phyloP scores from a whole-genome alignment of 768 basidiomycete genomes.

The Mycena alexandri region DNA sequence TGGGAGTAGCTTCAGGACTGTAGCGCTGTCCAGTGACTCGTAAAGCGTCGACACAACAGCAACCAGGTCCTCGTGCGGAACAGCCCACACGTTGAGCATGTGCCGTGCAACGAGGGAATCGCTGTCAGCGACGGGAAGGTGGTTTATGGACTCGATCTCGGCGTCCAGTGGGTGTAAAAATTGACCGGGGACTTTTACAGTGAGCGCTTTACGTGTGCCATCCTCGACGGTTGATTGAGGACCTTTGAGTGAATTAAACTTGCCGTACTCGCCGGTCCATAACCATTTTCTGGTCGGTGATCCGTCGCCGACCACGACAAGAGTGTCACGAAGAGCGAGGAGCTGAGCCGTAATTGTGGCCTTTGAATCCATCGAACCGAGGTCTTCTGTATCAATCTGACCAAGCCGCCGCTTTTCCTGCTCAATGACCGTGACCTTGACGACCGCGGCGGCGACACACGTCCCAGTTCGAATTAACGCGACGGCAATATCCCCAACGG shows the following conservation, averaged over 20 bases:
- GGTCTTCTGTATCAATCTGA: too few species aligned
- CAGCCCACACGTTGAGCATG: constrained; percentile 4
- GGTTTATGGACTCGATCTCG: constrained; percentile 2
- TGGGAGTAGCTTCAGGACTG: constrained; percentile 1
- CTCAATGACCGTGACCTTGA: constrained; percentile 14
- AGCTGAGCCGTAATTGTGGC: background rate
- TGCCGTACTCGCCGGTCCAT: too few species aligned
- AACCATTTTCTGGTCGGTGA: too few species aligned
- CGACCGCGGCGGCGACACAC: constrained; percentile 5
- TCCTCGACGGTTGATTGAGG: too few species aligned
- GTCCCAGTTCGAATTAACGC: background rate
- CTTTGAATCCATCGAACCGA: background rate
- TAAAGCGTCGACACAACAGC: constrained; percentile 1
- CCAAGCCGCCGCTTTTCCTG: background rate
- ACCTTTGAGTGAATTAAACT: too few species aligned
- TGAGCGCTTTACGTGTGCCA: too few species aligned
- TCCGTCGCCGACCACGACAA: too few species aligned
- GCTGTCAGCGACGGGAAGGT: background rate
- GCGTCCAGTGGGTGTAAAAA: constrained; percentile 15
- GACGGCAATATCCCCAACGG: constrained; percentile 7
- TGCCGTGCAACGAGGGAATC: background rate
- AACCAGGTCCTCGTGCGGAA: background rate
- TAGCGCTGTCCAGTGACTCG: background rate
- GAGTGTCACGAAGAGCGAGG: too few species aligned
- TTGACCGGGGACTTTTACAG: constrained; percentile 10